Evolutionary conservation across 2,329 filamentous ascomycete species (phyloP).

Genomic region (Aspergillus aculeatus): DNA sequence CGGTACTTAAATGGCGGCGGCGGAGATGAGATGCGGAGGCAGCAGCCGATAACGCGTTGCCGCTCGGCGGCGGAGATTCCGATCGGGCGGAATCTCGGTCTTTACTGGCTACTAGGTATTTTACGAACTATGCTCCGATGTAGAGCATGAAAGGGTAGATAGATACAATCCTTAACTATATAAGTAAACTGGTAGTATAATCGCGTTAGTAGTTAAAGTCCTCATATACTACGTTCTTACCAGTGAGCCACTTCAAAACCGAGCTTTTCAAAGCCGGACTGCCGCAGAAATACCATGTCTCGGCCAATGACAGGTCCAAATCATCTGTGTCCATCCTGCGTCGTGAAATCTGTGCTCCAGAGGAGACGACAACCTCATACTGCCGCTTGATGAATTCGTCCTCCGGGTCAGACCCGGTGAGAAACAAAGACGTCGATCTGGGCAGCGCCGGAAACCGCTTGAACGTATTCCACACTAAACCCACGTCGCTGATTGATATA

Average conservation of each 20-base stretch:
- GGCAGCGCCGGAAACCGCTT: slow-evolving; percentile 53
- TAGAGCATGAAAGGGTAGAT: no score
- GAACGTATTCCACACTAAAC: slow-evolving; percentile 62
- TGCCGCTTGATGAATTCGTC: slow-evolving; percentile 40
- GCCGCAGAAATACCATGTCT: slow-evolving; percentile 62
- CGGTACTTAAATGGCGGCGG: not conserved
- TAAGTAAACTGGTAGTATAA: not conserved
- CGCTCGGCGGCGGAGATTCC: slow-evolving; percentile 28
- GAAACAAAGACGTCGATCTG: slow-evolving; percentile 57
- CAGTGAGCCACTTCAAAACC: slow-evolving; percentile 55
- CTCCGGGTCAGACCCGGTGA: slow-evolving; percentile 53
- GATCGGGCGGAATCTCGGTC: not conserved
- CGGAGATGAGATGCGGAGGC: slow-evolving; percentile 9
- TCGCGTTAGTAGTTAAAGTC: slow-evolving; percentile 55
- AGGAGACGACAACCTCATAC: slow-evolving; percentile 39
- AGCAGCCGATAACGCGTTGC: slow-evolving; percentile 17
- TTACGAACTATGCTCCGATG: not conserved
- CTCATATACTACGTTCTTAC: slow-evolving; percentile 57
- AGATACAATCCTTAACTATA: no score
- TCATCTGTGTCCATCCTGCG: slow-evolving; percentile 52
- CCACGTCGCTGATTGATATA: slow-evolving; percentile 60
- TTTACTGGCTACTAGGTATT: not conserved
- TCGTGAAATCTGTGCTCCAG: slow-evolving; percentile 37
- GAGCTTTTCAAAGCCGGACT: slow-evolving; percentile 50
- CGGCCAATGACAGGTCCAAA: slow-evolving; percentile 38